Conservation (phyloP, 208 protist genomes). For the Acanthamoeba triangularis region DNA sequence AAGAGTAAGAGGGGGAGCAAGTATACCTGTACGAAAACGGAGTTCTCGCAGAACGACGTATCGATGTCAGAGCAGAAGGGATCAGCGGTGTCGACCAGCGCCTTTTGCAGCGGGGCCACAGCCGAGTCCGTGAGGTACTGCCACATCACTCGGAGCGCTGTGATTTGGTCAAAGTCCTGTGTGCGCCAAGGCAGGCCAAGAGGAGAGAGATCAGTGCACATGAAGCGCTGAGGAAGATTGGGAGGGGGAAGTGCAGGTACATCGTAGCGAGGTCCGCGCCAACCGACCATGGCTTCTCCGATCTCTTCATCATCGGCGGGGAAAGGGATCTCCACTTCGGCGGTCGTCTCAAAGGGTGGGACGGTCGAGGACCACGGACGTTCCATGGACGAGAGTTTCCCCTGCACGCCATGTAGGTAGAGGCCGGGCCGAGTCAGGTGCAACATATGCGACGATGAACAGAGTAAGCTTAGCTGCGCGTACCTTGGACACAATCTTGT, state of each 20-base stretch:
- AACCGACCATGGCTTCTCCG: slow-evolving; percentile 75
- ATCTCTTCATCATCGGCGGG: slow-evolving; percentile 84
- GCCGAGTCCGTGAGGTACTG: slow-evolving; percentile 76
- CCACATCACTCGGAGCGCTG: slow-evolving; percentile 65
- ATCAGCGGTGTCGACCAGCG: slow-evolving; percentile 77
- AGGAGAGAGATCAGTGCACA: too few species aligned
- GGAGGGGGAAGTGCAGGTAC: not conserved
- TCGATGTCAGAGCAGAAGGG: slow-evolving; percentile 72
- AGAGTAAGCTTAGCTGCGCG: too few species aligned
- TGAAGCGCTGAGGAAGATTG: not conserved
- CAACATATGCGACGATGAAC: too few species aligned
- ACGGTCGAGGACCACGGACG: slow-evolving; percentile 71
- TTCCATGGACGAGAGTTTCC: slow-evolving; percentile 1
- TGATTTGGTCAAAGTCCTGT: slow-evolving; percentile 68
- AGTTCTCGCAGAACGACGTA: slow-evolving; percentile 36
- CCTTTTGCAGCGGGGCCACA: slow-evolving; percentile 71
- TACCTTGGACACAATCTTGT: slow-evolving; percentile 81
- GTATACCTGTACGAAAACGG: slow-evolving; percentile 2
- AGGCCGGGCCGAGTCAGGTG: not conserved
- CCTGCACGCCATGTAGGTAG: not conserved
- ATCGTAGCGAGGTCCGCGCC: slow-evolving; percentile 53
- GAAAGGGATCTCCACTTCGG: slow-evolving; percentile 79
- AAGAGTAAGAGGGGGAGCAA: not conserved
- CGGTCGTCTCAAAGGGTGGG: slow-evolving; percentile 47
- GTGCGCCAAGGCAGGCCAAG: not conserved